A percentile compares a stretch with the other conserved stretches of the same genome.
These are phyloP conservation scores for Triangularia verruculosa DNA, from an alignment of 2,329 filamentous ascomycete genomes.

Conservation along the genomic window DNA sequence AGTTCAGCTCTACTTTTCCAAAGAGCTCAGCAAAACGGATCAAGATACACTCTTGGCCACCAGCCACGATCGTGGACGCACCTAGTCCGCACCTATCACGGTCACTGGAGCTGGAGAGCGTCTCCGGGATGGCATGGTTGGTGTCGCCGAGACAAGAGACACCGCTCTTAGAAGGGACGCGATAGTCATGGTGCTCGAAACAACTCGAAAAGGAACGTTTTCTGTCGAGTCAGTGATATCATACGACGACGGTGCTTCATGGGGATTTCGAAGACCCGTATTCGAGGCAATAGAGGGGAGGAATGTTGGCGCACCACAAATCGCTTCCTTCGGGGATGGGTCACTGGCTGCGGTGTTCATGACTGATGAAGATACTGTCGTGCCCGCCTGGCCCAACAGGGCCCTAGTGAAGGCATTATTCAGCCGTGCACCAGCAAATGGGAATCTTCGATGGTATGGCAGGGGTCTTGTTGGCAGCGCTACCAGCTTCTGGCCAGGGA, in stretches of 20 bases:
- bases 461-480: not conserved
- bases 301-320: slow-evolving; percentile 46
- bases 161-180: slow-evolving; percentile 31
- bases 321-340: slow-evolving; percentile 39
- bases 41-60: slow-evolving; percentile 48
- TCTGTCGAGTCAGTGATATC: too few species aligned
- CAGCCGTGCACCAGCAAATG: not conserved
- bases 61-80: slow-evolving; percentile 41
- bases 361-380: slow-evolving; percentile 41
- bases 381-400: not conserved
- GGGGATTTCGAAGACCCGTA: too few species aligned
- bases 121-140: slow-evolving; percentile 45
- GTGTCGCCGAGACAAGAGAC: slow-evolving; percentile 37
- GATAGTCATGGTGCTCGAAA: slow-evolving; percentile 45
- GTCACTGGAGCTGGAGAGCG: slow-evolving; percentile 36
- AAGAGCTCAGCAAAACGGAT: slow-evolving; percentile 44
- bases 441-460: not conserved
- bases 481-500: slow-evolving; percentile 5
- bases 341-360: slow-evolving; percentile 44
- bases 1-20: slow-evolving; percentile 45
- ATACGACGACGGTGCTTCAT: too few species aligned
- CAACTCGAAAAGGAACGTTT: too few species aligned
- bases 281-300: slow-evolving; percentile 41
- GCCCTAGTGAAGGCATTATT: not conserved
- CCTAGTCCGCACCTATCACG: slow-evolving; percentile 40